Conservation (phyloP, 306 rosid species). For the Cucurbita ficifolia region DNA sequence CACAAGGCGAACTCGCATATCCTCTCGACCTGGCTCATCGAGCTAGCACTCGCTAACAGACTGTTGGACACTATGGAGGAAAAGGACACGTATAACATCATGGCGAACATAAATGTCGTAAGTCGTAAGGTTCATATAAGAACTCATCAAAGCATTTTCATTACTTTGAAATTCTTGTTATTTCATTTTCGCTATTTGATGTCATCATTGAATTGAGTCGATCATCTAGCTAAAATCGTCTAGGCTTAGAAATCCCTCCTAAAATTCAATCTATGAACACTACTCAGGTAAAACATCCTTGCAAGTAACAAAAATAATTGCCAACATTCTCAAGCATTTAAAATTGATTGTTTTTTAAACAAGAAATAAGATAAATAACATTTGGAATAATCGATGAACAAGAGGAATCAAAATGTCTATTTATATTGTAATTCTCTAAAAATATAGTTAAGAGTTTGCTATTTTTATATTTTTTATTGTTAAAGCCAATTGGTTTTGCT, state of each 20-base stretch:
- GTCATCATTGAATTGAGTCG: too few species aligned
- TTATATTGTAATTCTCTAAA: neutral
- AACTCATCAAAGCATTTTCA: too few species aligned
- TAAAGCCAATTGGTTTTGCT: neutral
- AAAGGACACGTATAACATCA: too few species aligned
- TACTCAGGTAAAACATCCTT: neutral
- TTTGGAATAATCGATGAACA: neutral
- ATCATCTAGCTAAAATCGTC: too few species aligned
- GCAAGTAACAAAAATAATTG: neutral
- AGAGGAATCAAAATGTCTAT: neutral
- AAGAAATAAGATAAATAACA: neutral
- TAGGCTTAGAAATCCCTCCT: neutral
- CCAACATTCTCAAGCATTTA: neutral
- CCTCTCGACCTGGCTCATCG: too few species aligned
- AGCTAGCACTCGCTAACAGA: too few species aligned
- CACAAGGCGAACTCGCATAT: too few species aligned
- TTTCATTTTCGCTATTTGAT: too few species aligned
- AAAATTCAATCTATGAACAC: neutral
- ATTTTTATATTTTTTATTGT: neutral
- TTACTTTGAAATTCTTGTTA: too few species aligned
- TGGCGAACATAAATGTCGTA: too few species aligned
- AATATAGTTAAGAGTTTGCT: neutral
- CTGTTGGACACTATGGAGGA: too few species aligned
- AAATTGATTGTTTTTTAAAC: neutral
- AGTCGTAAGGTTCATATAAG: too few species aligned